Base-by-base conservation (phyloP, 2,329 filamentous ascomycete genomes). In the Ceratocystis ficicola region DNA sequence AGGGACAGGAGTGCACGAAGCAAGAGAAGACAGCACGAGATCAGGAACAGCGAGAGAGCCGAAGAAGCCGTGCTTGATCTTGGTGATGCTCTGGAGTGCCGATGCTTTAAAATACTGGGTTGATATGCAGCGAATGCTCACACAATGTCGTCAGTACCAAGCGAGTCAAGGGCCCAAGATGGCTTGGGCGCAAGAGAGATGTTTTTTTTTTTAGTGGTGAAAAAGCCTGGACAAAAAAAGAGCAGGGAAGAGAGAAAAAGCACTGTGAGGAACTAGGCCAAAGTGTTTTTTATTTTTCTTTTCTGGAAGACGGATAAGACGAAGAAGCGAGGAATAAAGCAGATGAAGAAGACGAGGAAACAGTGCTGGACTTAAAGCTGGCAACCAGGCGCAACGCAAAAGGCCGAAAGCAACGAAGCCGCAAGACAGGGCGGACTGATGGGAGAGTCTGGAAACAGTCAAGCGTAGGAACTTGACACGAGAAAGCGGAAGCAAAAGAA, bases 401-500 rank as follows among this genome's bases (percentile, higher is more conserved):
- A 41, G 46, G 10, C 22, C n/a, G n/a, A 50, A 50, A 50, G 46
- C 46, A 50, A 22, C 46, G 46, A 50, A 10, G n/a, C 46, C n/a
- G 46, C 46, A 8, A 50, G 10, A 22, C 46, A 20, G 22, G 5
- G 22, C 46, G 5, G n/a, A n/a, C 3, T 7, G 46, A 50, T 5
- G 17, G 46, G 36, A 41, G 36, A 12, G 10, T 12, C 52, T 59
- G 52, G 52, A 59, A 59, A 59, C 52, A 32, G 52, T 30, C 52
- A 59, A 59, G 52, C 52, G 52, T 59, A 59, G 52, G 28, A 59
- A 59, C n/a, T 59, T 59, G 52, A 65, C 57, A 60, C 61, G 50
- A 66, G 36, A 66, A 44, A 25, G 28, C 65, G 48, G 65, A 28
- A 32, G 52, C 61, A 25, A 59, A 65, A 30, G 20, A 10, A 6